Evolutionary conservation across 441 rosid species (phyloP), one percentile per base, ranked within the genome.

Genomic region (Eutrema salsugineum): DNA sequence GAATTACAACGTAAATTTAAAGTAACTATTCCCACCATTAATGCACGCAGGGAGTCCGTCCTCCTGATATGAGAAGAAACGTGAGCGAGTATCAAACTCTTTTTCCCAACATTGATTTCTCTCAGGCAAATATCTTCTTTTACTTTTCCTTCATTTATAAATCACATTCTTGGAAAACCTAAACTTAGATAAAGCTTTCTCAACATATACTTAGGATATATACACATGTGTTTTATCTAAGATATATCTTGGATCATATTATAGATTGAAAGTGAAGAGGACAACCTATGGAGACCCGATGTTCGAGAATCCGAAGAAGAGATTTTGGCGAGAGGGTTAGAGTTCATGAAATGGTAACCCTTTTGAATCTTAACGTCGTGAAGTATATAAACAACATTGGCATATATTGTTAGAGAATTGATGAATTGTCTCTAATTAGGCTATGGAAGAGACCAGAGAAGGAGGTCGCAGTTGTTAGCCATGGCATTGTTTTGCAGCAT

Each of bases 241-340:
- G 36, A 54, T 33, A 36, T 24, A 56, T 19, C 9, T 27, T 57
- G 27, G 17, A 51, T 49, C 67, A 56, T 67, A 32, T 32, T 55
- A 33, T 47, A 91, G 98, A 83, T 91, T 10, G 97, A 91, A 71
- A 85, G 83, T 49, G 94, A 91, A 32, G 88, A 87, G 5, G 98
- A 91, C 59, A 72, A 53, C 56, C 33, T 81, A 59, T 89, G 98
- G 94, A 84, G 63, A 27, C 77, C 83, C 3, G 86, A 85, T 77
- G 76, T 51, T 42, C 78, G 85, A 77, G 98, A 93, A 79, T 58
- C 80, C 1, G 40, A 64, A 49, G 88, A 89, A 59, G 93, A 87
- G 61, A 70, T 93, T 57, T 77, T 76, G 30, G 87, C 76, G 1
- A 87, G 98, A 64, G 94, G 90, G 58, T 77, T 80, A 72, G 71